Conservation (phyloP, 139 green algal genomes). For the Chlorella sp. region DNA sequence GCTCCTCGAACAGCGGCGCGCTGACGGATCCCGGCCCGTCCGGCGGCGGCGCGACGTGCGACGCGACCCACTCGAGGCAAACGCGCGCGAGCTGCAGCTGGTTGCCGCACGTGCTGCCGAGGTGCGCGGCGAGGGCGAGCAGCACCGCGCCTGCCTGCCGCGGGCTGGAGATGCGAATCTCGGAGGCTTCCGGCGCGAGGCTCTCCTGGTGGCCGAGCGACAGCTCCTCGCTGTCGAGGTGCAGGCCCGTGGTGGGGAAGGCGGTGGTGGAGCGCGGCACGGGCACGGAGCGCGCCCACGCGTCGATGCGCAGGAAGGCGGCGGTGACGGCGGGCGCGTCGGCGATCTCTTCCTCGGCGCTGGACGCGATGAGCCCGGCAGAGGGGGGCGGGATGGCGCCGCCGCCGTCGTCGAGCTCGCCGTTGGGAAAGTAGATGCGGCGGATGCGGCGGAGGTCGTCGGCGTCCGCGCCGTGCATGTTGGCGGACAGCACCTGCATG, state of each 20-base stretch:
- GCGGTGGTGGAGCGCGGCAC: no score
- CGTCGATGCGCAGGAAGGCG: constrained; percentile 21
- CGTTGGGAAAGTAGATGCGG: constrained; percentile 38
- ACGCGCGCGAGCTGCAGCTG: constrained; percentile 44
- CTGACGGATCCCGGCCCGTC: constrained; percentile 22
- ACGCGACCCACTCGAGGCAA: constrained; percentile 47
- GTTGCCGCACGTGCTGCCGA: constrained; percentile 14
- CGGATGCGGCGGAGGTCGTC: constrained; percentile 41
- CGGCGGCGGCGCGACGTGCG: constrained; percentile 17
- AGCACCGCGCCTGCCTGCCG: background rate
- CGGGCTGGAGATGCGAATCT: background rate
- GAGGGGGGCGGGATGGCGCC: constrained; percentile 42
- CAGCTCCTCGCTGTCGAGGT: no score
- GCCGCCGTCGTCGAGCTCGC: constrained; percentile 56
- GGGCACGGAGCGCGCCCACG: constrained; percentile 14
- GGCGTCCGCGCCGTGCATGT: constrained; percentile 53
- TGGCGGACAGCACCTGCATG: constrained; percentile 30
- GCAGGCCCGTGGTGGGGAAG: no score
- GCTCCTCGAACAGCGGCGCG: constrained; percentile 20
- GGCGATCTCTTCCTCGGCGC: constrained; percentile 16
- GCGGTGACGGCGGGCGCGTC: background rate
- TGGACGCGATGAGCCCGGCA: constrained; percentile 34
- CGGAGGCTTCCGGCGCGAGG: no score
- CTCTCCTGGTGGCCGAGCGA: no score
- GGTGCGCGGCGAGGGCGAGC: constrained; percentile 12